A percentile compares a stretch with the other conserved stretches of the same genome.
Evolutionary conservation across 148 eudicot species (phyloP).

Genomic region (Tetragonia tetragonoides): DNA sequence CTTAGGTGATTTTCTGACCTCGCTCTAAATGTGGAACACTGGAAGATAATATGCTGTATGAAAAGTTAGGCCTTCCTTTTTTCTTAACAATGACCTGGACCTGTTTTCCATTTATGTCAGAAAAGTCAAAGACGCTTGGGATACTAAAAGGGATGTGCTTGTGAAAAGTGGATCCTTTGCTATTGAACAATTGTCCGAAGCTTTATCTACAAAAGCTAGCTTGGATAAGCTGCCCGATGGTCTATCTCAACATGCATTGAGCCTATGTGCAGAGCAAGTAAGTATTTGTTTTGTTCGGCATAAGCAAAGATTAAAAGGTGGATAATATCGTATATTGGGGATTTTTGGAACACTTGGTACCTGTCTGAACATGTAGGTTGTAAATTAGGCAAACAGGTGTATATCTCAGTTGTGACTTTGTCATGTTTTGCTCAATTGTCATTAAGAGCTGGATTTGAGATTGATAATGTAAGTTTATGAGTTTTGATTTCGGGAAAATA

Average conservation of each 20-base stretch:
- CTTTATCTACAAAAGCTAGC: constrained; percentile 62
- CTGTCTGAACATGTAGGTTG: too few species aligned
- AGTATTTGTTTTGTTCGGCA: background rate
- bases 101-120: constrained; percentile 37
- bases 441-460: too few species aligned
- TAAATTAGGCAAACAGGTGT: background rate
- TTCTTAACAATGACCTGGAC: background rate
- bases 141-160: constrained; percentile 59
- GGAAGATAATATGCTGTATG: background rate
- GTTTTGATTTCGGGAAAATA: too few species aligned
- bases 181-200: constrained; percentile 89
- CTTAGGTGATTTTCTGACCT: constrained; percentile 50
- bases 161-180: constrained; percentile 84
- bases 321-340: too few species aligned
- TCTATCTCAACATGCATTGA: constrained; percentile 55
- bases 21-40: background rate
- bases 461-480: too few species aligned
- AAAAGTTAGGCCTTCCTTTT: background rate
- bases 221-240: constrained; percentile 62
- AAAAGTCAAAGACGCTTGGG: constrained; percentile 98
- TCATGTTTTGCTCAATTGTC: too few species aligned
- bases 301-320: too few species aligned
- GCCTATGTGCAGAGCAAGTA: constrained; percentile 71
- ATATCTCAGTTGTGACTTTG: too few species aligned
- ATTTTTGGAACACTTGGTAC: too few species aligned